Percentiles rank a stretch among this genome's conserved stretches.
Conservation (phyloP, 2,329 filamentous ascomycete species). For the Myotisia sp. region DNA sequence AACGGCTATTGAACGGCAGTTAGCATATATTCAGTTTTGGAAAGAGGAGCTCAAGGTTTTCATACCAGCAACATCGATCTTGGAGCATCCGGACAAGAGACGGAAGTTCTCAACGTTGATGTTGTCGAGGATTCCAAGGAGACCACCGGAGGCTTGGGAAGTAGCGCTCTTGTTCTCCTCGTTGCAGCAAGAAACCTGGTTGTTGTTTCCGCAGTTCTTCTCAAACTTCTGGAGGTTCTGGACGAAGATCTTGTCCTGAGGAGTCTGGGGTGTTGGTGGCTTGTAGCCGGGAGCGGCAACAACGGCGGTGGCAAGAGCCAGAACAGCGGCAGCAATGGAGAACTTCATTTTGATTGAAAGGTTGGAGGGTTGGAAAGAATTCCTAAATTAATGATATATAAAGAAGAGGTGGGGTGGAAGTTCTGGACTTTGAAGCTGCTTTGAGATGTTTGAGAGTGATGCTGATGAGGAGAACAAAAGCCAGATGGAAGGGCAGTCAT, state of each 20-base stretch:
- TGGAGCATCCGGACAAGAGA: conserved; percentile 31
- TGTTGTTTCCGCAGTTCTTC: conserved; percentile 9
- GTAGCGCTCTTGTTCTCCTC: conserved; percentile 24
- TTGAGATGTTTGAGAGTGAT: conserved; percentile 9
- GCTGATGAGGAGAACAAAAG: conserved; percentile 11
- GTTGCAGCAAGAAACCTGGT: conserved; percentile 18
- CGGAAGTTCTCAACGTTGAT: conserved; percentile 23
- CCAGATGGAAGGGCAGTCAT: conserved; percentile 2
- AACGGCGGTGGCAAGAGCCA: conserved; percentile 30
- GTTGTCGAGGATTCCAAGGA: conserved; percentile 24
- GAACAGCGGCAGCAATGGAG: conserved; percentile 26
- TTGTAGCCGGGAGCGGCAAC: conserved; percentile 9
- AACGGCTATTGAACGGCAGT: neutral
- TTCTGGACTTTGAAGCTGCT: conserved; percentile 6
- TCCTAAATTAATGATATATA: conserved; percentile 10
- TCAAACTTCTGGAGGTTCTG: conserved; percentile 7
- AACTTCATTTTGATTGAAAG: conserved; percentile 14
- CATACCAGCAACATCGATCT: conserved; percentile 24
- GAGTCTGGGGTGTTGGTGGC: neutral
- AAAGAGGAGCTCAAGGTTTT: neutral
- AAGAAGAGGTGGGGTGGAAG: conserved; percentile 6
- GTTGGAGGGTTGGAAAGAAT: conserved; percentile 4
- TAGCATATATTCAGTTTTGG: too few relatives aligned
- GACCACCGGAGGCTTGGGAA: conserved; percentile 23
- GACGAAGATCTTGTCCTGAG: conserved; percentile 14